Percentiles rank a stretch among this genome's conserved stretches.
phyloP scores from a whole-genome alignment of 768 basidiomycete species.

The Auricularia auricula-judae region DNA sequence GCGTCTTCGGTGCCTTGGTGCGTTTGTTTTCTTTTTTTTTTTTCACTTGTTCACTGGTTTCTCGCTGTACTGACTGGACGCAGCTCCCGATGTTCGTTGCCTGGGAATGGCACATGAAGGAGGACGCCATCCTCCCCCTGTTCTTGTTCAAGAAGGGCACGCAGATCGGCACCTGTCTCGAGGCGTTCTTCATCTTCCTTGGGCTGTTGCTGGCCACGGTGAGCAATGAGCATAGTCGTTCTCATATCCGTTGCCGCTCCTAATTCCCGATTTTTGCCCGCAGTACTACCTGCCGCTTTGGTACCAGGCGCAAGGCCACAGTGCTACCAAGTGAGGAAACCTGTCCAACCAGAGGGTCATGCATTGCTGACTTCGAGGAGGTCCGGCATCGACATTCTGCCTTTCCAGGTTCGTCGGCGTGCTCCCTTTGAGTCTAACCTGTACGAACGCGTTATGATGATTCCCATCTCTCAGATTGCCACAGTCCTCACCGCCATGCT shows the following conservation, averaged over 20 bases:
- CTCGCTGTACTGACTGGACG: neutral
- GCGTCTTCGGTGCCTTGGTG: neutral
- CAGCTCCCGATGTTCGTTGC: neutral
- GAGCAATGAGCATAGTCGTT: too few relatives aligned
- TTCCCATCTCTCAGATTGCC: conserved; percentile 12
- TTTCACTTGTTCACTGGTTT: too few relatives aligned
- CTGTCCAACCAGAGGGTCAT: too few relatives aligned
- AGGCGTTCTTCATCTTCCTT: conserved; percentile 14
- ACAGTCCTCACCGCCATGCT: conserved; percentile 12
- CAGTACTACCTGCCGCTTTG: conserved; percentile 14
- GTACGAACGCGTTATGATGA: neutral
- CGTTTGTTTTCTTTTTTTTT: neutral
- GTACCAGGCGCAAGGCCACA: conserved; percentile 20
- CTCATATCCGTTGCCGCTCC: too few relatives aligned
- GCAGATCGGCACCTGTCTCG: conserved; percentile 16
- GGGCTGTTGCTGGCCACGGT: neutral
- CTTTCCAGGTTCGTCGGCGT: conserved; percentile 9
- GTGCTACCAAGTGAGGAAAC: neutral
- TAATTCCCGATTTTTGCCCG: too few relatives aligned
- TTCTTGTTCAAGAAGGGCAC: conserved; percentile 18
- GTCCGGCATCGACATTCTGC: conserved; percentile 22
- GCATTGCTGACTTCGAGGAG: neutral
- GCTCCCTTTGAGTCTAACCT: neutral
- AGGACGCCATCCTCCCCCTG: conserved; percentile 26
- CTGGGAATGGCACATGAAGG: conserved; percentile 22